Conservation (phyloP, 2,329 filamentous ascomycete genomes). For the Aspergillus sp. region DNA sequence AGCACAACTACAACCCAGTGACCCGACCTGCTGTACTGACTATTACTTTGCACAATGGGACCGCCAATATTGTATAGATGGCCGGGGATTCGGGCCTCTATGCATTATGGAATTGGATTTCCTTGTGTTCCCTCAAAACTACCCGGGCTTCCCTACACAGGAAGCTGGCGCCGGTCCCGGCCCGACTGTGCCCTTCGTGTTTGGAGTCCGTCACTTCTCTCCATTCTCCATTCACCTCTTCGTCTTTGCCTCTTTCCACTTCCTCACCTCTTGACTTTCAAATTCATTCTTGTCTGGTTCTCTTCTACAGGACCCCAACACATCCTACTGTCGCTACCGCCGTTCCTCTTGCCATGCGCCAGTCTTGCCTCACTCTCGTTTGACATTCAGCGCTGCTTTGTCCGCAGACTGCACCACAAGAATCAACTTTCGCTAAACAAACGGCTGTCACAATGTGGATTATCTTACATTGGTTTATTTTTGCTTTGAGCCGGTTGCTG, state of each 20-base stretch:
- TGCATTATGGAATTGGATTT: not conserved
- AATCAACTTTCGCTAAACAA: not conserved
- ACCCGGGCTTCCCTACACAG: not conserved
- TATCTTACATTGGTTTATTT: conserved; percentile 22
- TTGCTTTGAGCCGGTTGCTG: conserved; percentile 20
- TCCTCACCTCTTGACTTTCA: not conserved
- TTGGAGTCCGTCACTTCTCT: not conserved
- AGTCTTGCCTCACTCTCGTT: not conserved
- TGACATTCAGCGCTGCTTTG: not conserved
- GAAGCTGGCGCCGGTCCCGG: conserved; percentile 21
- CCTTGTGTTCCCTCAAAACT: not conserved
- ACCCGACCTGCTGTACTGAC: no score
- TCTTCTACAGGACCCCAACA: not conserved
- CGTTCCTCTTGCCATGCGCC: not conserved
- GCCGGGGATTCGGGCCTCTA: no score
- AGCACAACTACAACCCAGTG: no score
- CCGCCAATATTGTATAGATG: not conserved
- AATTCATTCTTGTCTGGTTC: no score
- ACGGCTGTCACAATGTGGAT: conserved; percentile 7
- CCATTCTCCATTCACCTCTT: not conserved
- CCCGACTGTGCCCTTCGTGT: conserved; percentile 15
- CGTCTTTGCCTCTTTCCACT: not conserved
- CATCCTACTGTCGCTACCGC: not conserved
- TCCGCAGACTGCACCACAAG: not conserved
- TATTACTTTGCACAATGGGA: not conserved